phyloP scores from a whole-genome alignment of 345 rosid species.

The Theobroma cacao region DNA sequence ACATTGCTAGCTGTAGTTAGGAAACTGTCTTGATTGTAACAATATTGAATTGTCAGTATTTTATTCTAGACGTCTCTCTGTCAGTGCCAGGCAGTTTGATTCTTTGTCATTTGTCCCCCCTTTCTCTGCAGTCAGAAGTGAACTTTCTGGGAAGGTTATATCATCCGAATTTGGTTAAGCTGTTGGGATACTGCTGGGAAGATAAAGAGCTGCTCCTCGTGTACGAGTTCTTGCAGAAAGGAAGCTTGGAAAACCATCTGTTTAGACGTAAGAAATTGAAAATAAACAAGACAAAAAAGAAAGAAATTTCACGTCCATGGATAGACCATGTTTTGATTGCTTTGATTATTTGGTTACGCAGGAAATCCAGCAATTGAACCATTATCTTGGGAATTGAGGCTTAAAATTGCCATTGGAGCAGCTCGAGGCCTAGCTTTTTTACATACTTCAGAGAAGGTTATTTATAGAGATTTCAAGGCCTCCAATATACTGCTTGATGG shows the following conservation, averaged over 20 bases:
- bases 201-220: slow-evolving; percentile 71
- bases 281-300: neutral
- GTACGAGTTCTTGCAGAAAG: slow-evolving; percentile 77
- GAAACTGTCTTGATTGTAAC: neutral
- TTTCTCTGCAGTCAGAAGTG: slow-evolving; percentile 63
- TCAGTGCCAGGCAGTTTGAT: neutral
- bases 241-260: slow-evolving; percentile 80
- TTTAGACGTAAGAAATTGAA: slow-evolving; percentile 60
- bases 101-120: neutral
- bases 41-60: neutral
- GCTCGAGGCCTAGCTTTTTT: slow-evolving; percentile 77
- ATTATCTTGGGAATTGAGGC: slow-evolving; percentile 76
- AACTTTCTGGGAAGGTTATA: slow-evolving; percentile 76
- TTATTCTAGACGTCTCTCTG: neutral
- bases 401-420: slow-evolving; percentile 75
- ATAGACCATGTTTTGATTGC: neutral
- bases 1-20: neutral
- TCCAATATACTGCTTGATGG: slow-evolving; percentile 72
- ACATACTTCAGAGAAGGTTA: slow-evolving; percentile 73
- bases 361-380: slow-evolving; percentile 53
- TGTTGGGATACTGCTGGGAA: slow-evolving; percentile 83
- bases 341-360: slow-evolving; percentile 21
- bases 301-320: neutral
- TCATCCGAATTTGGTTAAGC: slow-evolving; percentile 75
- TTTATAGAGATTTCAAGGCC: slow-evolving; percentile 83